phyloP scores from a whole-genome alignment of 257 asterid species.

The Rhazya stricta region DNA sequence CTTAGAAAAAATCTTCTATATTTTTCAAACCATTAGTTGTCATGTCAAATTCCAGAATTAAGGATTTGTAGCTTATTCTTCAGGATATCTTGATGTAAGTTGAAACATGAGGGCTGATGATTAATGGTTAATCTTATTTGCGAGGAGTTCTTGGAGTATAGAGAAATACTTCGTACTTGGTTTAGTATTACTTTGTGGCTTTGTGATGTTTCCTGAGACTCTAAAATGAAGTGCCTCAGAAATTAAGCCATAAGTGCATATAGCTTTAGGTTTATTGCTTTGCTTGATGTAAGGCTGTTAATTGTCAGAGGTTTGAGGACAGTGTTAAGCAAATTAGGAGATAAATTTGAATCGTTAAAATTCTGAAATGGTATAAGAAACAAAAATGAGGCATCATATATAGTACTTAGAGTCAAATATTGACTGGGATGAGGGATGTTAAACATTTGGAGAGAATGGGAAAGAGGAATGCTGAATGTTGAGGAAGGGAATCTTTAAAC shows the following conservation, averaged over 20 bases:
- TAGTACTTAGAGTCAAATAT: not conserved
- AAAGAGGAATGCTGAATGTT: not conserved
- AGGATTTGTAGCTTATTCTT: not conserved
- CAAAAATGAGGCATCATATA: not conserved
- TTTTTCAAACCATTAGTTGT: not conserved
- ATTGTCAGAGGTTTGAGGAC: not conserved
- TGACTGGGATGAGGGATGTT: not conserved
- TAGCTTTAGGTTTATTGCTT: not conserved
- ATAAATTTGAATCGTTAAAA: not conserved
- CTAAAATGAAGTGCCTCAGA: not conserved
- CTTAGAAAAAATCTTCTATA: not conserved
- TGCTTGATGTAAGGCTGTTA: not conserved
- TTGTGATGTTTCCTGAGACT: not conserved
- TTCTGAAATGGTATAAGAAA: not conserved
- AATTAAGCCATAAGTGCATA: not conserved
- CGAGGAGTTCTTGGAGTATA: not conserved
- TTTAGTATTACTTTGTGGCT: not conserved
- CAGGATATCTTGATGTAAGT: not conserved
- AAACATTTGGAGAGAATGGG: not conserved
- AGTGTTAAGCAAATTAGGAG: not conserved
- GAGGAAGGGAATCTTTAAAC: slow-evolving; percentile 5
- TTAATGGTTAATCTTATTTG: not conserved
- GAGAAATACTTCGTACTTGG: not conserved
- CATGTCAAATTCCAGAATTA: not conserved
- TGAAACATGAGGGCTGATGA: not conserved